phyloP scores from a whole-genome alignment of 768 basidiomycete species.

The Lactarius vividus region DNA sequence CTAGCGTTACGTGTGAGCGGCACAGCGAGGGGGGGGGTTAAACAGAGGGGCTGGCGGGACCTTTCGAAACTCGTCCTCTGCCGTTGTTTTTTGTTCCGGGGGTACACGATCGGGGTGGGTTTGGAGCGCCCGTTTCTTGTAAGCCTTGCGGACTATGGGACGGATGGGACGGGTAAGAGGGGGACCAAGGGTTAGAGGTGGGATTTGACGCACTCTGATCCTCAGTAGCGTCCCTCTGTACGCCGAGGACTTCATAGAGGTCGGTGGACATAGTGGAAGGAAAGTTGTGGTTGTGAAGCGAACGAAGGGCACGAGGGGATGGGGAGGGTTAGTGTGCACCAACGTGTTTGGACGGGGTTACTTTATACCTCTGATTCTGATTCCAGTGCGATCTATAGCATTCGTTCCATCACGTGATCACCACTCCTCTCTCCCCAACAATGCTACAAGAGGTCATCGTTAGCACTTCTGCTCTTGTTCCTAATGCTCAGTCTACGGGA shows the following conservation, averaged over 20 bases:
- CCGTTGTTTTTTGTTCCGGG: conserved; percentile 52
- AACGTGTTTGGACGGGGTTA: conserved; percentile 8
- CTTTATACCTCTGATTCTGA: conserved; percentile 8
- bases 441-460: conserved; percentile 74
- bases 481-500: conserved; percentile 40
- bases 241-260: conserved; percentile 64
- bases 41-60: conserved; percentile 33
- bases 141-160: conserved; percentile 68
- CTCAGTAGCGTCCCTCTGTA: conserved; percentile 50
- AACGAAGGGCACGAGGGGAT: conserved; percentile 15
- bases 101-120: conserved; percentile 76
- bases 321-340: not conserved
- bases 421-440: conserved; percentile 29
- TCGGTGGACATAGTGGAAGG: conserved; percentile 45
- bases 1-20: conserved; percentile 36
- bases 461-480: conserved; percentile 56
- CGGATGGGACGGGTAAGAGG: not conserved
- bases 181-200: not conserved
- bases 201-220: conserved; percentile 58
- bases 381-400: not conserved
- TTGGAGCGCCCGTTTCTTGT: conserved; percentile 64
- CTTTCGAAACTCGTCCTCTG: conserved; percentile 58
- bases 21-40: not conserved
- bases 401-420: conserved; percentile 5
- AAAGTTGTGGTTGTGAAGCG: not conserved